Evolutionary conservation across 2,329 filamentous ascomycete species (phyloP).

Genomic region (Cucurbitaria berberidis): DNA sequence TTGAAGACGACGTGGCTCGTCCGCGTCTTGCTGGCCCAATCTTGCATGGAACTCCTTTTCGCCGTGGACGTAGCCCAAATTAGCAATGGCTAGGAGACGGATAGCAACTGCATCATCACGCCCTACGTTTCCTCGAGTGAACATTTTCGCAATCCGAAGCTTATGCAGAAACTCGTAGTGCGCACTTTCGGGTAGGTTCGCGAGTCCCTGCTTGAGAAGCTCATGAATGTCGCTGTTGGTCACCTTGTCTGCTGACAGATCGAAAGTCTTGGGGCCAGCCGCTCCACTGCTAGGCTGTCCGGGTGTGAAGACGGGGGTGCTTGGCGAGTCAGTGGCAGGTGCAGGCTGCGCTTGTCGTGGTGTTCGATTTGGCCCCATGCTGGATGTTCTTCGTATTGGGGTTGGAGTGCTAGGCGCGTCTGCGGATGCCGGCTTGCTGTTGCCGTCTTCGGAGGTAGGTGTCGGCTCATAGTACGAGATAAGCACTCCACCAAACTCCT

Average conservation of each 20-base stretch:
- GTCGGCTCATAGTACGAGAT: slow-evolving; percentile 74
- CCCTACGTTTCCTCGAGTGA: slow-evolving; percentile 68
- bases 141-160: slow-evolving; percentile 80
- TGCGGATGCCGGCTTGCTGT: slow-evolving; percentile 21
- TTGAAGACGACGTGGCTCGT: slow-evolving; percentile 87
- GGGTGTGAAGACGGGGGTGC: slow-evolving; percentile 53
- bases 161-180: slow-evolving; percentile 87
- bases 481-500: slow-evolving; percentile 80
- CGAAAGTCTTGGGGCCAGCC: slow-evolving; percentile 55
- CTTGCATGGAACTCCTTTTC: slow-evolving; percentile 86
- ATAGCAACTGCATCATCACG: slow-evolving; percentile 80
- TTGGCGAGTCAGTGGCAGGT: slow-evolving; percentile 56
- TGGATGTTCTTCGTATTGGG: slow-evolving; percentile 71
- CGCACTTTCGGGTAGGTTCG: slow-evolving; percentile 72
- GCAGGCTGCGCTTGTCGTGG: slow-evolving; percentile 56
- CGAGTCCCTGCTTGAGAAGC: slow-evolving; percentile 50
- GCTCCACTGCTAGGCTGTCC: slow-evolving; percentile 36
- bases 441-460: slow-evolving; percentile 34
- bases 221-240: slow-evolving; percentile 50
- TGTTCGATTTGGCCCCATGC: slow-evolving; percentile 56
- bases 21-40: slow-evolving; percentile 83
- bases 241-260: slow-evolving; percentile 64
- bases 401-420: slow-evolving; percentile 73
- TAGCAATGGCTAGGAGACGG: slow-evolving; percentile 85
- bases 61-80: slow-evolving; percentile 85